Evolutionary conservation across 2,329 filamentous ascomycete species (phyloP), one percentile per base, ranked within the genome.

Genomic region (Colletotrichum sidae): DNA sequence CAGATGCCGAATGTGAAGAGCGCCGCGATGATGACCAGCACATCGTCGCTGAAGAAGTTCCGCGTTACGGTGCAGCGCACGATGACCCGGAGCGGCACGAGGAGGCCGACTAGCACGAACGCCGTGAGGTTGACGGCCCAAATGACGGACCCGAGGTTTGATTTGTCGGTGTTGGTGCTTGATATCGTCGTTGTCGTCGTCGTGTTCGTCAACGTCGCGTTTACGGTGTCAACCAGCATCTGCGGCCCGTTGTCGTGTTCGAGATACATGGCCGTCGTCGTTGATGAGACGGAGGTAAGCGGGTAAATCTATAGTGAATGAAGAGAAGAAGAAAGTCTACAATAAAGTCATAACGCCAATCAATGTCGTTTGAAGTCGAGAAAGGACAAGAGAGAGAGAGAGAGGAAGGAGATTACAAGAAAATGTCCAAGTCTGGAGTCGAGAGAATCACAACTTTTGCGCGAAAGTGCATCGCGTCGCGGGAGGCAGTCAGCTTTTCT

Each of bases 91-190:
- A 67, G 25, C 8, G 49, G 60, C 8, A 67, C 60, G 13, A 59
- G 4, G 15, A 67, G 11, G 8, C 64, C 60, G 25, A 67, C 64
- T 2, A 67, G 44, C n/a, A 67, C 10, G 17, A 67, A 64, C 5
- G 64, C 59, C 8, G 64, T 65, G 10, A 67, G 44, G n/a, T 67
- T 67, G 8, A 67, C 49, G 1, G 54, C 60, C 64, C 64, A 67
- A 35, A 67, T 53, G 2, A 63, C 47, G 11, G 52, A 49, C 13
- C 62, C 58, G 52, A 66, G 8, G 25, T 35, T 66, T 6, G 46
- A 17, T n/a, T 47, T 52, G 15, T 53, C 53, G 2, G 15, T 3
- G 4, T 46, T 17, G 4, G 6, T 15, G 2, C 42, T 50, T 25
- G 42, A n/a, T 13, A 38, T 35, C 2, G 46, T 58, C 25, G 33